Conservation (phyloP, 768 basidiomycete species). For the Melanogaster broomeanus region DNA sequence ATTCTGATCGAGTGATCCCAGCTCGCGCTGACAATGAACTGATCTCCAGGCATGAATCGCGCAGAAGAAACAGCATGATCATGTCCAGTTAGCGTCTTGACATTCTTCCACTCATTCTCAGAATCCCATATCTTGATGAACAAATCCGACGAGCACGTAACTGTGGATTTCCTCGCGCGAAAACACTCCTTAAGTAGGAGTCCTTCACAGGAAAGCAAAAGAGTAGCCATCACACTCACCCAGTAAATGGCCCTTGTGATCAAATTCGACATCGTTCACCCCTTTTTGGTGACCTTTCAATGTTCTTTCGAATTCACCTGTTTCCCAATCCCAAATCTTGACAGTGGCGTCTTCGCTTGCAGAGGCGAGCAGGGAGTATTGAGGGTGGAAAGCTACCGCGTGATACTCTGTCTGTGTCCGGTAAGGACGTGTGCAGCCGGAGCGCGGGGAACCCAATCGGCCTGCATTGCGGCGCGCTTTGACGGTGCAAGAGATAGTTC, state of each 20-base stretch:
- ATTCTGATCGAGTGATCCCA: slow-evolving; percentile 84
- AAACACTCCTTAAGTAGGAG: background rate
- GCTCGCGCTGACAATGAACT: slow-evolving; percentile 82
- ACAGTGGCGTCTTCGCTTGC: slow-evolving; percentile 89
- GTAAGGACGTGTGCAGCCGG: slow-evolving; percentile 78
- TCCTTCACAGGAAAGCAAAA: background rate
- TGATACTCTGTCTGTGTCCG: slow-evolving; percentile 78
- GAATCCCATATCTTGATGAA: slow-evolving; percentile 94
- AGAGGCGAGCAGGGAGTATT: slow-evolving; percentile 79
- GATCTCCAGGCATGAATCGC: slow-evolving; percentile 83
- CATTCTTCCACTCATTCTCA: slow-evolving; percentile 87
- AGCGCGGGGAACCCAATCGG: slow-evolving; percentile 87
- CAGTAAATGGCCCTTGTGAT: slow-evolving; percentile 79
- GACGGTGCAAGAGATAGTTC: slow-evolving; percentile 52
- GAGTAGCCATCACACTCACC: slow-evolving; percentile 47
- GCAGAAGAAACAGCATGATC: slow-evolving; percentile 90
- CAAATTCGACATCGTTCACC: slow-evolving; percentile 86
- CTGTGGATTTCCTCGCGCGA: slow-evolving; percentile 12
- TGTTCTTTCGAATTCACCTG: slow-evolving; percentile 89
- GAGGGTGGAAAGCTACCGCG: slow-evolving; percentile 85
- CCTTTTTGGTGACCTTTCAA: slow-evolving; percentile 91
- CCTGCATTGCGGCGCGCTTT: slow-evolving; percentile 59
- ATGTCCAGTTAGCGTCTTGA: slow-evolving; percentile 84
- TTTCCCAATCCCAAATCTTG: slow-evolving; percentile 97
- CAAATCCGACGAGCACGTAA: slow-evolving; percentile 79